Percentiles rank a stretch among this genome's conserved stretches.
phyloP scores from a whole-genome alignment of 257 asterid genomes.

The Solanum paucissectum region DNA sequence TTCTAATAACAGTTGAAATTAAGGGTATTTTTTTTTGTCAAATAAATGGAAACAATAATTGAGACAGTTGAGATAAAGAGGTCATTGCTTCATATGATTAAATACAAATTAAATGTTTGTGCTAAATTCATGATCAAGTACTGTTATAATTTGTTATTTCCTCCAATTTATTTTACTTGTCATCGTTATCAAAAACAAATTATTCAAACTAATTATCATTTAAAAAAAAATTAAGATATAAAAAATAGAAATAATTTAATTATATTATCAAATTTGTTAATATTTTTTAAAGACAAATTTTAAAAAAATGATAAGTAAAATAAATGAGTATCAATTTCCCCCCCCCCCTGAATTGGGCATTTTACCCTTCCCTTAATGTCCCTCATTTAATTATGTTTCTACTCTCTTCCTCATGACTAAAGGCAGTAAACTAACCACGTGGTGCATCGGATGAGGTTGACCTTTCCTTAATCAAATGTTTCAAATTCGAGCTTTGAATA shows the following conservation, averaged over 20 bases:
- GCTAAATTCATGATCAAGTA: neutral
- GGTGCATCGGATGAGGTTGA: too few relatives aligned
- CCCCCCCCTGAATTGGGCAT: neutral
- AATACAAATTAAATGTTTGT: neutral
- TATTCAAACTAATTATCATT: neutral
- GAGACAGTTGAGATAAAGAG: slow-evolving; percentile 78
- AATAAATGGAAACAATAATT: slow-evolving; percentile 72
- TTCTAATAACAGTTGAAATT: neutral
- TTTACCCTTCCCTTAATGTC: too few relatives aligned
- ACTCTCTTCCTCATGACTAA: neutral
- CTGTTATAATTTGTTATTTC: neutral
- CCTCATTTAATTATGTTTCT: neutral
- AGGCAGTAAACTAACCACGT: neutral
- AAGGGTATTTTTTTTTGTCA: neutral
- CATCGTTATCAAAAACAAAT: neutral
- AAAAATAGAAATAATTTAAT: too few relatives aligned
- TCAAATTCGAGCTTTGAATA: too few relatives aligned
- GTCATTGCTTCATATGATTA: too few relatives aligned
- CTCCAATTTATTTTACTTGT: neutral
- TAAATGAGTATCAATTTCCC: neutral
- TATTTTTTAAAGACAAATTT: too few relatives aligned
- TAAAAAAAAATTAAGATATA: neutral
- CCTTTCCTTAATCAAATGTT: rapidly evolving
- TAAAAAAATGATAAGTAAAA: too few relatives aligned
- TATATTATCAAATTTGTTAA: too few relatives aligned